Percentiles rank a stretch among this genome's conserved stretches.
Conservation (phyloP, 2,329 filamentous ascomycete species). For the Aureobasidium vineae region DNA sequence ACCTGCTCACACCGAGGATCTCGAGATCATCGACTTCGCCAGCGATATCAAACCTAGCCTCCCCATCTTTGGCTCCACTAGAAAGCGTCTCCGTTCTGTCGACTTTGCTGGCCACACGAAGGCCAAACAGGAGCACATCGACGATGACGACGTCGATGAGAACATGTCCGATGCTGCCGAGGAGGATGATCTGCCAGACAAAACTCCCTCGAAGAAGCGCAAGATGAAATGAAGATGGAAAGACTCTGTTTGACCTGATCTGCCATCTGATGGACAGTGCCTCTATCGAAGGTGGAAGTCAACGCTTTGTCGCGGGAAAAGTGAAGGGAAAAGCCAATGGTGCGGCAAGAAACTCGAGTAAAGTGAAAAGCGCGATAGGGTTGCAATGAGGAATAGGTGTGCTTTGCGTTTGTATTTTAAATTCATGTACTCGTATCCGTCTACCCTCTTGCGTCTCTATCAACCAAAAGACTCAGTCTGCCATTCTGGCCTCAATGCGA, state of each 20-base stretch:
- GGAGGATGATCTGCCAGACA: not conserved
- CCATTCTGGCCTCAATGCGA: not conserved
- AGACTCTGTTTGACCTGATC: not conserved
- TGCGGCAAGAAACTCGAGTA: too few relatives aligned
- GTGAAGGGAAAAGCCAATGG: not conserved
- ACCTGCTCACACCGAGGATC: not conserved
- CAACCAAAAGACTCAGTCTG: not conserved
- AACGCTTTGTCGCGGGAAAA: not conserved
- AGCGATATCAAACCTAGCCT: not conserved
- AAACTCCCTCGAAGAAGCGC: not conserved
- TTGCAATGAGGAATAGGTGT: too few relatives aligned
- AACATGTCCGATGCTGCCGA: not conserved
- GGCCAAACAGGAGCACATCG: not conserved
- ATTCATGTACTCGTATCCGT: too few relatives aligned
- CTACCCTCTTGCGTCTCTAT: too few relatives aligned
- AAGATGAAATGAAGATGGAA: not conserved
- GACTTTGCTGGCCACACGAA: not conserved
- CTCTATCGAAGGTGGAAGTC: not conserved
- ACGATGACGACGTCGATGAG: not conserved
- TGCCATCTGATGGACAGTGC: not conserved
- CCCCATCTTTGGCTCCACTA: not conserved
- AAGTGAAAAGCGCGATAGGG: too few relatives aligned
- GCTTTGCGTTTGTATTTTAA: too few relatives aligned
- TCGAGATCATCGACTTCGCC: not conserved
- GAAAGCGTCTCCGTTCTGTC: not conserved